phyloP scores from a whole-genome alignment of 345 rosid species.

The Brassica rapa region DNA sequence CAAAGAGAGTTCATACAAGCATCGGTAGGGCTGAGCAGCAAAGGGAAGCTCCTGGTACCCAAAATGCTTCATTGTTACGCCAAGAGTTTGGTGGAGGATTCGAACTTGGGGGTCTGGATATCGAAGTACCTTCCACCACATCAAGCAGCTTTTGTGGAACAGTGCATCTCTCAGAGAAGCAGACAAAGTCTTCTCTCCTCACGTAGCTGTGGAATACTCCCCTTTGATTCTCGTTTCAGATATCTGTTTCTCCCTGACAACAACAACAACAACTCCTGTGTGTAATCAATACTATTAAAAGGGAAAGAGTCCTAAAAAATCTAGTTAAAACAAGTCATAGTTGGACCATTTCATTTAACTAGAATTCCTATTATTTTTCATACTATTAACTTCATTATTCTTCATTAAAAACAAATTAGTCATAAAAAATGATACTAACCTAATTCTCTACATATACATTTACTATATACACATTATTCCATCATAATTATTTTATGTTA shows the following conservation, averaged over 20 bases:
- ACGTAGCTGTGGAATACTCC: conserved; percentile 73
- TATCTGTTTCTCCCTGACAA: conserved; percentile 69
- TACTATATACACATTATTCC: too few relatives aligned
- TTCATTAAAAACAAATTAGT: too few relatives aligned
- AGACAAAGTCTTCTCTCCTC: conserved; percentile 67
- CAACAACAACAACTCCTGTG: conserved; percentile 9
- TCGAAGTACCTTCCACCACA: conserved; percentile 77
- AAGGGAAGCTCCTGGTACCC: conserved; percentile 85
- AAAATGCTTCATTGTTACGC: conserved; percentile 84
- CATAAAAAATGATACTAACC: too few relatives aligned
- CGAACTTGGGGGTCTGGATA: conserved; percentile 81
- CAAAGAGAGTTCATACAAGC: conserved; percentile 78
- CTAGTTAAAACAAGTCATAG: too few relatives aligned
- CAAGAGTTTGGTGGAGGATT: conserved; percentile 70
- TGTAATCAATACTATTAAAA: too few relatives aligned
- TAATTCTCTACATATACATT: too few relatives aligned
- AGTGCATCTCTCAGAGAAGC: conserved; percentile 74
- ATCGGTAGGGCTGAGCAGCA: conserved; percentile 83
- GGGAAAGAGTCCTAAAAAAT: too few relatives aligned
- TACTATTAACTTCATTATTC: too few relatives aligned
- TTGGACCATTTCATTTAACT: too few relatives aligned
- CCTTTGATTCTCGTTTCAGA: conserved; percentile 81
- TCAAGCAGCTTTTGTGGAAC: conserved; percentile 82
- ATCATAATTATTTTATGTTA: too few relatives aligned
- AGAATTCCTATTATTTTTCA: too few relatives aligned